A percentile compares a stretch with the other conserved stretches of the same genome.
Evolutionary conservation across 495 filamentous ascomycete genomes (phyloP).

Genomic region (Hypoxylon lienhwacheense): DNA sequence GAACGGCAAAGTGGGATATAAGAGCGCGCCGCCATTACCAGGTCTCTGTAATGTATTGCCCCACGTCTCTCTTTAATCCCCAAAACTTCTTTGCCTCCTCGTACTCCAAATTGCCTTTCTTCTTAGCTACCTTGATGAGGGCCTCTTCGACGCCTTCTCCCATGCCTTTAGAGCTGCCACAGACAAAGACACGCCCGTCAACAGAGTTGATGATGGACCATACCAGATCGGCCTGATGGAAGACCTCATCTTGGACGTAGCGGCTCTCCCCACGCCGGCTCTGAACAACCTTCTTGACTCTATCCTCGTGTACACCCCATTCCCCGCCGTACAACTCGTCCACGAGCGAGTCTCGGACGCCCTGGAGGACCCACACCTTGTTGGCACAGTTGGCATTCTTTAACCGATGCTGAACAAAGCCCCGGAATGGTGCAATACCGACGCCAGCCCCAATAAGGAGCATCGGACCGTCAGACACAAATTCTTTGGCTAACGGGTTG

Average conservation of each 20-base stretch:
- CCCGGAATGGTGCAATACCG: slow-evolving; percentile 94
- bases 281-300: slow-evolving; percentile 93
- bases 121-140: slow-evolving; percentile 76
- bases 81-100: slow-evolving; percentile 78
- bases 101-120: slow-evolving; percentile 71
- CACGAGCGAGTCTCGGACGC: slow-evolving; percentile 86
- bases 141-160: slow-evolving; percentile 91
- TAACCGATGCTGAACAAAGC: slow-evolving; percentile 92
- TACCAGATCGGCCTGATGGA: slow-evolving; percentile 86
- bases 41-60: slow-evolving; percentile 85
- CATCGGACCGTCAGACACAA: slow-evolving; percentile 92
- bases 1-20: neutral
- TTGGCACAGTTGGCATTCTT: slow-evolving; percentile 97
- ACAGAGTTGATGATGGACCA: slow-evolving; percentile 95
- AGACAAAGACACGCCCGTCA: slow-evolving; percentile 93
- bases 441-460: slow-evolving; percentile 95
- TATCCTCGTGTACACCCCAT: slow-evolving; percentile 89
- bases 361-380: slow-evolving; percentile 99
- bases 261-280: slow-evolving; percentile 73
- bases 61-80: slow-evolving; percentile 77
- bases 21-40: slow-evolving; percentile 43
- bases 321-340: slow-evolving; percentile 96
- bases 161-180: slow-evolving; percentile 93
- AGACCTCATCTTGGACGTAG: slow-evolving; percentile 87
- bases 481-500: slow-evolving; percentile 89